A percentile compares a stretch with the other conserved stretches of the same genome.
These are phyloP conservation scores for Geosmithia putterillii DNA, from an alignment of 2,329 filamentous ascomycete genomes.

Conservation along the genomic window DNA sequence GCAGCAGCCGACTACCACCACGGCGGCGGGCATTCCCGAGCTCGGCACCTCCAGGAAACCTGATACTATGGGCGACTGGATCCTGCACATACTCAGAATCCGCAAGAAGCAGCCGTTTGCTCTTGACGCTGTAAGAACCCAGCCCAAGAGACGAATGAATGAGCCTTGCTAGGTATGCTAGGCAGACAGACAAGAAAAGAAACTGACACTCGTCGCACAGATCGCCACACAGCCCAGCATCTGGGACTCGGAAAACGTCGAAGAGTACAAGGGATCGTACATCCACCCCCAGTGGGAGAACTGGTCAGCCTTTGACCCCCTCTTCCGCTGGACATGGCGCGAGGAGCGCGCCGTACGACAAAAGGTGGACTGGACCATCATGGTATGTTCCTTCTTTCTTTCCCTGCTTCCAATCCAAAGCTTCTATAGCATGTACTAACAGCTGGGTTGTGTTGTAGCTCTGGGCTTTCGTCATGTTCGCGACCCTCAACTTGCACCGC, in stretches of 20 bases:
- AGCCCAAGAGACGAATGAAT: too few species aligned
- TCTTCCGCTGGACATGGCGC: slow-evolving; percentile 20
- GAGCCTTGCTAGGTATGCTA: too few species aligned
- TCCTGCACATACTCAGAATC: neutral
- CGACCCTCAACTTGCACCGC: slow-evolving; percentile 21
- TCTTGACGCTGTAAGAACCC: slow-evolving; percentile 9
- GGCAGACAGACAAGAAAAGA: too few species aligned
- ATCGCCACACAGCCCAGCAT: slow-evolving; percentile 22
- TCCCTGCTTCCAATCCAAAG: neutral
- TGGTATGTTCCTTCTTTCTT: slow-evolving; percentile 17
- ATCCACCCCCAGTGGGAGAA: slow-evolving; percentile 25
- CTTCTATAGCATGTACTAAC: neutral
- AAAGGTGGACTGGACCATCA: slow-evolving; percentile 24
- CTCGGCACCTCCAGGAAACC: neutral
- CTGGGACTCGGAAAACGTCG: slow-evolving; percentile 21
- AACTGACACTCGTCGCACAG: slow-evolving; percentile 5
- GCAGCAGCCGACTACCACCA: neutral
- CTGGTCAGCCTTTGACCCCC: slow-evolving; percentile 16
- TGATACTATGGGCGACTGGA: neutral
- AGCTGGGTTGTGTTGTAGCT: neutral
- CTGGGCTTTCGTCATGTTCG: slow-evolving; percentile 18
- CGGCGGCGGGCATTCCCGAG: neutral
- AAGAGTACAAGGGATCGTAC: slow-evolving; percentile 19
- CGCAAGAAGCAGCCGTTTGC: slow-evolving; percentile 11
- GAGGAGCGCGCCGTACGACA: slow-evolving; percentile 18